Conservation (phyloP, 2,329 filamentous ascomycete genomes). For the Trichoderma koningii region DNA sequence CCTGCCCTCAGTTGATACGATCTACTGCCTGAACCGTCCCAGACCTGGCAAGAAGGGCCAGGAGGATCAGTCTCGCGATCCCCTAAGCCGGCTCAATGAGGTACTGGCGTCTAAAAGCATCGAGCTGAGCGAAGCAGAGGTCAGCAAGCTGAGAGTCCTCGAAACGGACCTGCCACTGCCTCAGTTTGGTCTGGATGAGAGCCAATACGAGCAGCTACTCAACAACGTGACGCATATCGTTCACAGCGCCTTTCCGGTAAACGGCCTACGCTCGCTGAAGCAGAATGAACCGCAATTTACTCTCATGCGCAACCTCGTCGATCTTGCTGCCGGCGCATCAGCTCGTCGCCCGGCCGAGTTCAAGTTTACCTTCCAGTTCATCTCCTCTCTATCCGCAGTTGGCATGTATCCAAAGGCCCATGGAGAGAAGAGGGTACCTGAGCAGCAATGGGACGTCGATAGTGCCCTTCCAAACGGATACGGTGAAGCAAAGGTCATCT, state of each 20-base stretch:
- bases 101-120: background rate
- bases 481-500: slow-evolving; percentile 53
- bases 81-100: background rate
- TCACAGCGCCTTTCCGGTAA: slow-evolving; percentile 57
- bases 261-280: slow-evolving; percentile 34
- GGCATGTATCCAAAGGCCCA: slow-evolving; percentile 37
- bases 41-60: no score
- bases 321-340: slow-evolving; percentile 45
- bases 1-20: background rate
- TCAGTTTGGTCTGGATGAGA: slow-evolving; percentile 45
- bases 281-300: slow-evolving; percentile 49
- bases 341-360: slow-evolving; percentile 19
- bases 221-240: slow-evolving; percentile 51
- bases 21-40: background rate
- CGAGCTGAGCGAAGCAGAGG: background rate
- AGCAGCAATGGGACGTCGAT: slow-evolving; percentile 45
- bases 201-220: slow-evolving; percentile 44
- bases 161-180: slow-evolving; percentile 25
- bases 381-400: slow-evolving; percentile 47
- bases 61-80: background rate
- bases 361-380: slow-evolving; percentile 43
- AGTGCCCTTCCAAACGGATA: slow-evolving; percentile 52
- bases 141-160: background rate
- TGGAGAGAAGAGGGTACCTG: slow-evolving; percentile 42
- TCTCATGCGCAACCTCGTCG: slow-evolving; percentile 50